These are phyloP conservation scores for Syzygium oleosum DNA, from an alignment of 345 rosid genomes.

Conservation along the genomic window DNA sequence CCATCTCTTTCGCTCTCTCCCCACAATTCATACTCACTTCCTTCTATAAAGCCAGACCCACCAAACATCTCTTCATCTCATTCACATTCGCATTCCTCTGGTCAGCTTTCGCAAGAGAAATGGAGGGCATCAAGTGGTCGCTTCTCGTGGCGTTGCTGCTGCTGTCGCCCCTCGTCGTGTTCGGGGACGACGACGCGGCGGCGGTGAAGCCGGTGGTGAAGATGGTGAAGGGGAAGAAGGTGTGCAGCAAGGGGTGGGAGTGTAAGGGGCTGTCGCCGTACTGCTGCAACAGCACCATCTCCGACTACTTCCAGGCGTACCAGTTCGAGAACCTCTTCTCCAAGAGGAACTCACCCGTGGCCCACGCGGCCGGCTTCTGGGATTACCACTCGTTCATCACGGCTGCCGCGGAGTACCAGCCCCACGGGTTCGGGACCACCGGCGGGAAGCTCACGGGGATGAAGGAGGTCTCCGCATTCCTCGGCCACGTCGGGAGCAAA, in stretches of 20 bases:
- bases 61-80: background rate
- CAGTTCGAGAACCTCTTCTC: constrained; percentile 68
- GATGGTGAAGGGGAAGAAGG: constrained; percentile 52
- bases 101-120: background rate
- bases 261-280: constrained; percentile 53
- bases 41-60: background rate
- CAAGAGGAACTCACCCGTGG: constrained; percentile 65
- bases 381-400: constrained; percentile 66
- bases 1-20: constrained; percentile 20
- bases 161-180: background rate
- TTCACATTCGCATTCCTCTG: background rate
- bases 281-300: constrained; percentile 67
- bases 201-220: constrained; percentile 47
- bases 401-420: constrained; percentile 61
- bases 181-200: background rate
- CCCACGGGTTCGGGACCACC: constrained; percentile 59
- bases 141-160: background rate
- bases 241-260: constrained; percentile 74
- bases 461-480: constrained; percentile 68
- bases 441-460: constrained; percentile 47
- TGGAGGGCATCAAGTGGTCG: constrained; percentile 25
- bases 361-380: constrained; percentile 75
- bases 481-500: constrained; percentile 84
- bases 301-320: constrained; percentile 59
- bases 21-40: background rate